These are phyloP conservation scores for Tieghemiomyces parasiticus DNA, from an alignment of 192 early-diverging fungal species.

Conservation along the genomic window DNA sequence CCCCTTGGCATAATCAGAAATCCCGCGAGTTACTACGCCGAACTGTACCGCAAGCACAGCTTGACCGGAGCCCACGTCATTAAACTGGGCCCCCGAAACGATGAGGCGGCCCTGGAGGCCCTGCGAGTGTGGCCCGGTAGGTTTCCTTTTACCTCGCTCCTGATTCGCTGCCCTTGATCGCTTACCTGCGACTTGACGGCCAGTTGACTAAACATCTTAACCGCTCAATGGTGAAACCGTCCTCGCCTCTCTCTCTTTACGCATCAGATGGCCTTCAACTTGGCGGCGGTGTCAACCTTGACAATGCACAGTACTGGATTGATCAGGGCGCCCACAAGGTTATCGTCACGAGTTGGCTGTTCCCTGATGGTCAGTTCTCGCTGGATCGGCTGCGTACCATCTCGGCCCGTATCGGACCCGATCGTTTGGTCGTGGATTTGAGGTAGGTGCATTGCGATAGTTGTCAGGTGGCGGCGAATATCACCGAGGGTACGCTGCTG, in stretches of 20 bases:
- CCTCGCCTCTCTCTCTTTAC: no score
- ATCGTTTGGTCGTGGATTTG: conserved; percentile 65
- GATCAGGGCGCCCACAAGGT: conserved; percentile 79
- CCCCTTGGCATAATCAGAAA: no score
- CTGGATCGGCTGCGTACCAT: conserved; percentile 41
- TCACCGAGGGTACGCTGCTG: no score
- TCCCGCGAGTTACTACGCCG: conserved; percentile 65
- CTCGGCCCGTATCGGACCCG: conserved; percentile 41
- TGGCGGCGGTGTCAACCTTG: conserved; percentile 81
- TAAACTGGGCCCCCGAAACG: conserved; percentile 81
- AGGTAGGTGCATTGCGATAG: no score
- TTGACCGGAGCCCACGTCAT: conserved; percentile 88
- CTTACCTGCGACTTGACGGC: no score
- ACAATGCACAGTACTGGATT: conserved; percentile 83
- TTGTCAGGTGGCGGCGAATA: no score
- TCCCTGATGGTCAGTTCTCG: conserved; percentile 62
- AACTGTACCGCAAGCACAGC: conserved; percentile 53
- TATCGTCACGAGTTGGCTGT: conserved; percentile 93
- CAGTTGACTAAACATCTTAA: no score
- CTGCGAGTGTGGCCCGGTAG: conserved; percentile 69
- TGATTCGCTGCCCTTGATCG: no score
- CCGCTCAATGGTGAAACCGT: no score
- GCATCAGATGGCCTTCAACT: conserved; percentile 72
- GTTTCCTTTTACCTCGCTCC: no score
- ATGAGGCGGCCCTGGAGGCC: conserved; percentile 68